Base-by-base conservation (phyloP, 345 rosid species). In the Murraya paniculata region DNA sequence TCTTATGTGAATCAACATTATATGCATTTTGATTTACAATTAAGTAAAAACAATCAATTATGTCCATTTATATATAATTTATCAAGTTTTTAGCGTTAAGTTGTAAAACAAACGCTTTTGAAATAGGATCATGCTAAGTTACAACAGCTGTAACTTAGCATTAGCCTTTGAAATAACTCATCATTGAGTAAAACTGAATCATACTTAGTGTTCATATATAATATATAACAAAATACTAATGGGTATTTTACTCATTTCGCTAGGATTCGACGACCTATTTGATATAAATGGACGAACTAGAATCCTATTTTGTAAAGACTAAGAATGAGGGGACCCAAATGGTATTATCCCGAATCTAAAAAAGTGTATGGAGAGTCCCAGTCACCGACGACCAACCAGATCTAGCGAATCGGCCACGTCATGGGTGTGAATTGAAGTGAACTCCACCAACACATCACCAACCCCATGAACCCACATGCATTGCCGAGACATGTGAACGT, bases 401-500 rank as follows among this genome's bases (percentile, higher is more conserved):
- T 53, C 62, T n/a, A 35, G 25, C 14, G 24, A 77, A 77, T 77
- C 74, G 2, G 74, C 80, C 58, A 77, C 25, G 66, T 68, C 74
- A 59, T 19, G 39, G 31, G 61, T n/a, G 31, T 24, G 73, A 11
- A 65, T 75, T 64, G 24, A 75, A 65, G 50, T 48, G 7, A 31
- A 53, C 64, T 65, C 55, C 72, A 64, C 53, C 33, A 16, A 50
- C 78, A 61, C 77, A 61, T 6, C 11, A 64, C 70, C 77, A 62
- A 58, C 66, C 41, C 30, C 21, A 24, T 14, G 57, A 36, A 38
- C 33, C 69, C 67, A 33, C 60, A 19, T 36, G 28, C 19, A 68
- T 13, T 53, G 39, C n/a, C 13, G 22, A 69, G 80, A 77, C 80
- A 68, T 68, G 74, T 68, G 80, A 77, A 77, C 68, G 45, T 53